Base-by-base conservation (phyloP, 164 flowering plant genomes). In the Warburgia ugandensis region DNA sequence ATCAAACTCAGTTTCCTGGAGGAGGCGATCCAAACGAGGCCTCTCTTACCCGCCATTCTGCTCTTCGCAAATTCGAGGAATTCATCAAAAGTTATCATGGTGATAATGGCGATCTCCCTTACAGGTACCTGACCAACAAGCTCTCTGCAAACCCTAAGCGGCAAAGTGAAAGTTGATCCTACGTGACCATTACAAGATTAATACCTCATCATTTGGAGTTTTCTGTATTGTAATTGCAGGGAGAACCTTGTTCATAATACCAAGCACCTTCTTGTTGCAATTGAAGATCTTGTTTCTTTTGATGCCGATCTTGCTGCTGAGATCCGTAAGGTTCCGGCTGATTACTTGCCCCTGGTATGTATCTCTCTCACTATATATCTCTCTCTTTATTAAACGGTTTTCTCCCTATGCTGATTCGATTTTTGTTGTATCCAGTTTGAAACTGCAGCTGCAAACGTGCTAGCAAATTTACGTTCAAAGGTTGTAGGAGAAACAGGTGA, bases 1-100 rank as follows among this genome's bases (percentile, higher is more conserved):
- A 88, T 60, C 97, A 94, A 51, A 89, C 99, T 13, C 97, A 88
- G 76, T 89, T 90, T 48, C 92, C 88, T 13, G 84, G 68, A n/a
- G 72, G 60, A 42, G 69, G 73, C 54, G 73, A 62, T 35, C 48
- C 68, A n/a, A 77, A 70, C 19, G 69, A 62, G 14, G 35, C 59
- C 22, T 45, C 68, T 6, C 73, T 74, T 27, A 72, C 78, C 42
- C 84, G 77, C 42, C 94, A 94, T 68, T 58, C 84, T 2, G 65
- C 72, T 46, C 83, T 77, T 32, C 71, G 66, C 40, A 86, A 86
- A 50, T 75, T 86, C 73, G 84, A 86, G 64, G 97, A 92, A 58
- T 92, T 92, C 81, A 82, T 88, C 37, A 68, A 89, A 1, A 68
- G 68, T 43, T 88, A 75, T 68, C 81, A 76, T 67, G 70, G 65